phyloP scores from a whole-genome alignment of 768 basidiomycete species.

The Xerocomus potaroensis region DNA sequence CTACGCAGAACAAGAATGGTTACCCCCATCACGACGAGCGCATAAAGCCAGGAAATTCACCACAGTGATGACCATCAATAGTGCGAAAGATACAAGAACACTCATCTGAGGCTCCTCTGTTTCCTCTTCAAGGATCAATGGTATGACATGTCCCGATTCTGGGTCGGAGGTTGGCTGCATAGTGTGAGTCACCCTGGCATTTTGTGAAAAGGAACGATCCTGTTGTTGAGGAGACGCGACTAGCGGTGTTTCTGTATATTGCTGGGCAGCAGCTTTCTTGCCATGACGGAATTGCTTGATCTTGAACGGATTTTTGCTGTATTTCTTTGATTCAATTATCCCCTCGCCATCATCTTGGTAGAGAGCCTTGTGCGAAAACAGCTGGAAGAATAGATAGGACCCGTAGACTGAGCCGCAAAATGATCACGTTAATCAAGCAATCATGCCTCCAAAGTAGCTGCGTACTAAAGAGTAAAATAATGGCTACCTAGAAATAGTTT shows the following conservation, averaged over 20 bases:
- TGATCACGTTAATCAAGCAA: slow-evolving; percentile 1
- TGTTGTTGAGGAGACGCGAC: slow-evolving; percentile 11
- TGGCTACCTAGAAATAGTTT: slow-evolving; percentile 50
- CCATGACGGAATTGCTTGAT: slow-evolving; percentile 15
- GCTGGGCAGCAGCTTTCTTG: slow-evolving; percentile 4
- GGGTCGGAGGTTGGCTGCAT: slow-evolving; percentile 4
- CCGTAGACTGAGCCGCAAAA: slow-evolving; percentile 51
- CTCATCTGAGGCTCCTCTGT: slow-evolving; percentile 50
- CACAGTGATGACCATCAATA: slow-evolving; percentile 57
- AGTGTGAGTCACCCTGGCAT: background rate
- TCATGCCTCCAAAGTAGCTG: slow-evolving; percentile 1
- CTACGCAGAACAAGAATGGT: slow-evolving; percentile 26
- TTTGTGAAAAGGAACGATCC: background rate
- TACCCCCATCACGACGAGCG: background rate
- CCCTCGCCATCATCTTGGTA: slow-evolving; percentile 46
- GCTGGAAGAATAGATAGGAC: slow-evolving; percentile 74
- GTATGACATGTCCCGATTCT: slow-evolving; percentile 4
- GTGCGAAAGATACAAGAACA: slow-evolving; percentile 45
- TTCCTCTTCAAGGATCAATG: slow-evolving; percentile 19
- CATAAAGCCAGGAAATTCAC: slow-evolving; percentile 36
- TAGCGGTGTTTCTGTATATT: slow-evolving; percentile 2
- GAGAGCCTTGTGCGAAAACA: slow-evolving; percentile 72
- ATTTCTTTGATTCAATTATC: slow-evolving; percentile 37
- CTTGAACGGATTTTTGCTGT: slow-evolving; percentile 39
- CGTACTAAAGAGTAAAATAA: slow-evolving; percentile 75